phyloP scores from a whole-genome alignment of 1,284 basidiomycete species.

The Neolentinus lepideus region DNA sequence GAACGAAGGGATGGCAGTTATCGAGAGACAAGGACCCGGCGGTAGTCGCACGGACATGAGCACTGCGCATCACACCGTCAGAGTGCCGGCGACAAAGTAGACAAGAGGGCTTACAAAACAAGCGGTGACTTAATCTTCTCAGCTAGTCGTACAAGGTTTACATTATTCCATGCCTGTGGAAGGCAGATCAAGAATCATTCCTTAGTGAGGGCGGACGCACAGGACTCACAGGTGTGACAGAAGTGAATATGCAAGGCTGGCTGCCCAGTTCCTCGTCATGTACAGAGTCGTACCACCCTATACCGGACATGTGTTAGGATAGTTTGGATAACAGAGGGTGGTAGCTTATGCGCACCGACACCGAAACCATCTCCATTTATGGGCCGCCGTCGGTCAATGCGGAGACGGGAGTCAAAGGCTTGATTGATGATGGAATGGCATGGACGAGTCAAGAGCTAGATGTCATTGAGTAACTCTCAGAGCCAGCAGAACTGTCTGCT shows the following conservation, averaged over 20 bases:
- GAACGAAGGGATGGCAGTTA: conserved; percentile 90
- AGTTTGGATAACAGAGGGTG: neutral
- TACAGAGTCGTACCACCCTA: conserved; percentile 81
- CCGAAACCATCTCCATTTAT: conserved; percentile 98
- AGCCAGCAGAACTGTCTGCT: neutral
- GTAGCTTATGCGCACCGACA: conserved; percentile 59
- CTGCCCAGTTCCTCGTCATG: conserved; percentile 76
- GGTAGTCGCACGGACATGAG: conserved; percentile 87
- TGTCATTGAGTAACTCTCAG: conserved; percentile 13
- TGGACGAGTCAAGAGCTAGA: conserved; percentile 79
- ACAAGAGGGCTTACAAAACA: conserved; percentile 63
- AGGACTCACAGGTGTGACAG: conserved; percentile 77
- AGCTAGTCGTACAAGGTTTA: conserved; percentile 81
- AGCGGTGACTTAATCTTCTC: conserved; percentile 94
- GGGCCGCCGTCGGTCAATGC: conserved; percentile 73
- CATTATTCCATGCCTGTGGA: conserved; percentile 86
- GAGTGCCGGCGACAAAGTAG: neutral
- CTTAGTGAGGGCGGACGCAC: neutral
- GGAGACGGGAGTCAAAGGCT: conserved; percentile 85
- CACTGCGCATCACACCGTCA: conserved; percentile 36
- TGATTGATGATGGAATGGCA: conserved; percentile 96
- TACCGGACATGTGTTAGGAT: neutral
- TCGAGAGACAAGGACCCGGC: conserved; percentile 83
- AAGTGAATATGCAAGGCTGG: conserved; percentile 94
- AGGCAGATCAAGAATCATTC: neutral